Conservation (phyloP, 1,284 basidiomycete species). For the Uromyces viciae-fabae region DNA sequence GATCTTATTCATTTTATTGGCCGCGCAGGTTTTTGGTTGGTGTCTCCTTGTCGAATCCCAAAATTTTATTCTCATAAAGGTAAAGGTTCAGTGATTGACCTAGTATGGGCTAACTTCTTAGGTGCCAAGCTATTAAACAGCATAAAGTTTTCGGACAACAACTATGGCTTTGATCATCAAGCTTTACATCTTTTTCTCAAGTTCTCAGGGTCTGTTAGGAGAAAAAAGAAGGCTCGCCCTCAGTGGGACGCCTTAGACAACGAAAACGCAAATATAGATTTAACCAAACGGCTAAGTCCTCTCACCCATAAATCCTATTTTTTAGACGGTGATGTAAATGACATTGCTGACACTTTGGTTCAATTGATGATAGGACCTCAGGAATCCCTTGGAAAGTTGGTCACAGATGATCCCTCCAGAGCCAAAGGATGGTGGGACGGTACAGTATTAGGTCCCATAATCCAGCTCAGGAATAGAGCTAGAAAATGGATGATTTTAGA, state of each 20-base stretch:
- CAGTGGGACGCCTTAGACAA: too few relatives aligned
- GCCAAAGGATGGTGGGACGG: conserved; percentile 1
- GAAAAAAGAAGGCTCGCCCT: too few relatives aligned
- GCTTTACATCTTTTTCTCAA: background rate
- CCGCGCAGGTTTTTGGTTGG: background rate
- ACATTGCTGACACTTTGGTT: too few relatives aligned
- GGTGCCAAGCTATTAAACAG: background rate
- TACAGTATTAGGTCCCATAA: background rate
- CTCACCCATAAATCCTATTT: too few relatives aligned
- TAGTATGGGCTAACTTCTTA: background rate
- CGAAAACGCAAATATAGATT: too few relatives aligned
- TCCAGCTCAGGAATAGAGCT: background rate
- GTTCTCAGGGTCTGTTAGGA: too few relatives aligned
- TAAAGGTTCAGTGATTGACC: background rate
- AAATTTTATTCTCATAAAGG: background rate
- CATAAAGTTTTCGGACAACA: background rate
- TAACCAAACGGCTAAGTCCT: too few relatives aligned
- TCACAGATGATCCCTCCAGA: background rate
- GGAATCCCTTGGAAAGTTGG: too few relatives aligned
- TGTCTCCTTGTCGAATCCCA: background rate
- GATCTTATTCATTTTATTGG: too few relatives aligned
- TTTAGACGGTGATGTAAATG: too few relatives aligned
- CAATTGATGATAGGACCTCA: too few relatives aligned
- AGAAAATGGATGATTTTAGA: background rate
- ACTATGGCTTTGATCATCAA: background rate